These are phyloP conservation scores for Pseudozyma sp. DNA, from an alignment of 1,284 basidiomycete genomes.

Conservation along the genomic window DNA sequence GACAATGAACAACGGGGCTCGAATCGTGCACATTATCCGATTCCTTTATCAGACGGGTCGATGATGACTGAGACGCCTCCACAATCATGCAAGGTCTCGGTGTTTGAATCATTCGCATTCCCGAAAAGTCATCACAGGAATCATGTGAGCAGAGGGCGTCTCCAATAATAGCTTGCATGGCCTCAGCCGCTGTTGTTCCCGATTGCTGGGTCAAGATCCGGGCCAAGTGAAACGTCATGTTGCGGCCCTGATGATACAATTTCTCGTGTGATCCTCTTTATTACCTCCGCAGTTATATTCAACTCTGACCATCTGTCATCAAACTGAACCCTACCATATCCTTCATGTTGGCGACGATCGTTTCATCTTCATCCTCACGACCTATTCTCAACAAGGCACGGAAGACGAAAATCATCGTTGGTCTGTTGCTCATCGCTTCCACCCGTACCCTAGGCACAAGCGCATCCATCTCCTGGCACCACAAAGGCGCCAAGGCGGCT, in stretches of 20 bases:
- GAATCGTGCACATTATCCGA: too few species aligned
- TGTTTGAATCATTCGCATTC: too few species aligned
- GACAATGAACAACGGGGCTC: too few species aligned
- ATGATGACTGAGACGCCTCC: neutral
- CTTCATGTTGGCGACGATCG: constrained; percentile 22
- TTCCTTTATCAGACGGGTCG: too few species aligned
- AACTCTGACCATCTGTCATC: too few species aligned
- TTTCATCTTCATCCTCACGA: neutral
- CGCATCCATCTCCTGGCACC: constrained; percentile 13
- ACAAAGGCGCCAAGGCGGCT: constrained; percentile 15
- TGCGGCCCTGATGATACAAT: neutral
- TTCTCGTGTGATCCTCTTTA: neutral
- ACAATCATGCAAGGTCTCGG: too few species aligned
- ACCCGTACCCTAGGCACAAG: neutral
- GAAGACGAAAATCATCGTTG: neutral
- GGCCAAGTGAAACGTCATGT: neutral
- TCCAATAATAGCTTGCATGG: too few species aligned
- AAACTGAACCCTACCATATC: neutral
- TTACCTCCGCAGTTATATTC: neutral
- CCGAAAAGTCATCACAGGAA: too few species aligned
- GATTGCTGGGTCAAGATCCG: too few species aligned
- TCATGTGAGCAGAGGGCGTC: too few species aligned
- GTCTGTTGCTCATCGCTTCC: constrained; percentile 19
- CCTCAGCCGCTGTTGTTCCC: too few species aligned
- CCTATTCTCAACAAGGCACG: neutral